Percentiles rank a stretch among this genome's conserved stretches.
phyloP scores from a whole-genome alignment of 164 flowering plant species.

The Tinospora cordifolia region DNA sequence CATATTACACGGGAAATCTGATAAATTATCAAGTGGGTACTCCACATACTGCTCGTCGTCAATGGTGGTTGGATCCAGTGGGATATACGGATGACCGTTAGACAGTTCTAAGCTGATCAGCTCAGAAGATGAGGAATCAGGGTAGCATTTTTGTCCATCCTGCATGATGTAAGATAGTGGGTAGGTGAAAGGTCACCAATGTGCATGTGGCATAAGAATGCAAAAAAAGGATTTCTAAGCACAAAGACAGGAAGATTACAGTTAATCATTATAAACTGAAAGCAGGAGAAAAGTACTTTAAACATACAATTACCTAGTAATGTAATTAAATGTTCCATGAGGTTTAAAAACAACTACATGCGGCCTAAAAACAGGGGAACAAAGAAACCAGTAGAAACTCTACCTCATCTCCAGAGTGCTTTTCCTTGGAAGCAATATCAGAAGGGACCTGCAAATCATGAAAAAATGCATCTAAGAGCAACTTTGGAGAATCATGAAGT shows the following conservation, averaged over 20 bases:
- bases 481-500: not conserved
- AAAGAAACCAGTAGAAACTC: not conserved
- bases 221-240: too few relatives aligned
- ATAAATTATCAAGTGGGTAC: constrained; percentile 52
- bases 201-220: too few relatives aligned
- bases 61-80: constrained; percentile 44
- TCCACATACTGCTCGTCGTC: constrained; percentile 82
- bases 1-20: constrained; percentile 60
- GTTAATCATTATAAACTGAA: too few relatives aligned
- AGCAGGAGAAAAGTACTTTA: too few relatives aligned
- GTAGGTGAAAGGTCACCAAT: too few relatives aligned
- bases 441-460: constrained; percentile 54
- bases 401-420: constrained; percentile 16
- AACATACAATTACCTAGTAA: too few relatives aligned
- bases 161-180: constrained; percentile 14
- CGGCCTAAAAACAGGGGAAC: not conserved
- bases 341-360: not conserved
- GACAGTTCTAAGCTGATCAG: constrained; percentile 80
- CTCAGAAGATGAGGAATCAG: constrained; percentile 51
- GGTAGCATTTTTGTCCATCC: constrained; percentile 39
- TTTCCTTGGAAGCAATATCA: constrained; percentile 36
- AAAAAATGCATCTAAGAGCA: constrained; percentile 7
- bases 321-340: too few relatives aligned
- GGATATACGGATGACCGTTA: constrained; percentile 51
- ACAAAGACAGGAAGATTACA: too few relatives aligned